Evolutionary conservation across 257 asterid genomes (phyloP).

Genomic region (Solanum pinnatisectum): DNA sequence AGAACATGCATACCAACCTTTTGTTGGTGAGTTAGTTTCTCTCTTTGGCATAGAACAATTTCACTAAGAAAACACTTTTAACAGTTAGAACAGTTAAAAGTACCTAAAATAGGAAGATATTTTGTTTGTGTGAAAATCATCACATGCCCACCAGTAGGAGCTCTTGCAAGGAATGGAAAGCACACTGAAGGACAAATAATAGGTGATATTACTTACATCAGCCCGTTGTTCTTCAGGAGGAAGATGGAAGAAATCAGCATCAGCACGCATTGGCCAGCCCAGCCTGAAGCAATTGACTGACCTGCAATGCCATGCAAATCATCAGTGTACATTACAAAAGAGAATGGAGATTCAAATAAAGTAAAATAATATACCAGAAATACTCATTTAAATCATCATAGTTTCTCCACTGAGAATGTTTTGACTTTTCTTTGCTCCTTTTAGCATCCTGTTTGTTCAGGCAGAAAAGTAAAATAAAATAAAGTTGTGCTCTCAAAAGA

Average conservation of each 20-base stretch:
- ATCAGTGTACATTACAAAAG: conserved; percentile 6
- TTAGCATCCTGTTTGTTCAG: conserved; percentile 65
- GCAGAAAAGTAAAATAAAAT: neutral
- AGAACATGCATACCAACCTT: neutral
- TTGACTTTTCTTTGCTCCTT: conserved; percentile 51
- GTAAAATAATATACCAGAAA: conserved; percentile 49
- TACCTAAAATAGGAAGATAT: neutral
- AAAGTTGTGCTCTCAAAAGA: neutral
- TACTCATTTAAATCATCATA: conserved; percentile 95
- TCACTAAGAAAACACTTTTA: neutral
- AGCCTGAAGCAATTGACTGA: conserved; percentile 76
- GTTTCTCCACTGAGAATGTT: conserved; percentile 90
- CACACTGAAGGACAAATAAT: neutral
- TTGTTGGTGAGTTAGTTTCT: neutral
- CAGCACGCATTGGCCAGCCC: conserved; percentile 99
- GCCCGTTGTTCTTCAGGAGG: conserved; percentile 33
- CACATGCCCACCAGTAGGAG: neutral
- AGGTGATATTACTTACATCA: conserved; percentile 30
- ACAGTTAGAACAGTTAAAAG: neutral
- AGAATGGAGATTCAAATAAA: neutral
- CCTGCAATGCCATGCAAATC: conserved; percentile 42
- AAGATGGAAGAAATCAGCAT: conserved; percentile 81
- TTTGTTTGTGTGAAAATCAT: neutral
- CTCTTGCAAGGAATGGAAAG: neutral
- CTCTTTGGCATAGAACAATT: neutral